Percentiles rank a stretch among this genome's conserved stretches.
phyloP scores from a whole-genome alignment of 1,139 yeast genomes.

The Yamadazyma triangularis region DNA sequence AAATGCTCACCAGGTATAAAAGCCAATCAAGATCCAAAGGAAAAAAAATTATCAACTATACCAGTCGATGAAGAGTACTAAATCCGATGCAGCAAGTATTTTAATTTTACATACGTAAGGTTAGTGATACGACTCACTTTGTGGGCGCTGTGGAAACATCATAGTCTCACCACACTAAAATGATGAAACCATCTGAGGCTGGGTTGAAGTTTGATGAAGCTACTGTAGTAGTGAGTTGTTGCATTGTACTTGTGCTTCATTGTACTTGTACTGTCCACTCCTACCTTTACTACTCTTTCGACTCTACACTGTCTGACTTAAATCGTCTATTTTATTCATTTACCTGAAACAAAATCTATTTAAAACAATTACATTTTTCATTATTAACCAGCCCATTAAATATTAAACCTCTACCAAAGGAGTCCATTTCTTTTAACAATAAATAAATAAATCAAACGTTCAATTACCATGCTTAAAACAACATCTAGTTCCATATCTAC shows the following conservation, averaged over 20 bases:
- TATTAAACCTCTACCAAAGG: neutral
- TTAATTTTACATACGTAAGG: conserved; percentile 1
- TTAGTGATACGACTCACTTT: conserved; percentile 1
- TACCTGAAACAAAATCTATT: too few relatives aligned
- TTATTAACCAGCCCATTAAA: neutral
- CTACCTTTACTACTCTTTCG: too few relatives aligned
- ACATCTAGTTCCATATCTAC: conserved; percentile 88
- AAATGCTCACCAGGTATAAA: too few relatives aligned
- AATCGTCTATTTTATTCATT: too few relatives aligned
- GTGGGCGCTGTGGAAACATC: conserved; percentile 34
- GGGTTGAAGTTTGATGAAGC: too few relatives aligned
- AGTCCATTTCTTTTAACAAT: neutral
- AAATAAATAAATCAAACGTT: neutral
- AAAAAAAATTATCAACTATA: conserved; percentile 47
- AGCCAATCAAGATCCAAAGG: too few relatives aligned
- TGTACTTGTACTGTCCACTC: too few relatives aligned
- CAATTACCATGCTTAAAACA: conserved; percentile 72
- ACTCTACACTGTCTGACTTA: too few relatives aligned
- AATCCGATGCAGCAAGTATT: conserved; percentile 39
- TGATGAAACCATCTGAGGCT: conserved; percentile 33
- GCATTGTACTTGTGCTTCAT: too few relatives aligned
- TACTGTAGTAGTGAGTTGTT: too few relatives aligned
- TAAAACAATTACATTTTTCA: too few relatives aligned
- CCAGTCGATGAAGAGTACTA: conserved; percentile 60
- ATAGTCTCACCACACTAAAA: conserved; percentile 28